phyloP scores from a whole-genome alignment of 106 monocot genomes.

The Apostasia shenzhenica region DNA sequence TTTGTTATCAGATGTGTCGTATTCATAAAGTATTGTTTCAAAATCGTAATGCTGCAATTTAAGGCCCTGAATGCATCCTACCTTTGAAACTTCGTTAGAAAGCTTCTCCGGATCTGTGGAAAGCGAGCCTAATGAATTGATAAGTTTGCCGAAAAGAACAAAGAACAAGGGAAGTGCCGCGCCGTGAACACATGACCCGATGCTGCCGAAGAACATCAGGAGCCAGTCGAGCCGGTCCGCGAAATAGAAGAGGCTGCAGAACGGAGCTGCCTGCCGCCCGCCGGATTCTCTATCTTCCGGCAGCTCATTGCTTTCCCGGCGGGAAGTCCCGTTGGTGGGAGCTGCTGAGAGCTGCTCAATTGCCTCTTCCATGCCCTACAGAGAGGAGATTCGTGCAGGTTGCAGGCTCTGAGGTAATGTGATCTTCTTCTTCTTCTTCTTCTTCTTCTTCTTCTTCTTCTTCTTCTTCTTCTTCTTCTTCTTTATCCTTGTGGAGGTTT shows the following conservation, averaged over 20 bases:
- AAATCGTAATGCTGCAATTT: no score
- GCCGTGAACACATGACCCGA: constrained; percentile 31
- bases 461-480: neutral
- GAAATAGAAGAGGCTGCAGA: constrained; percentile 10
- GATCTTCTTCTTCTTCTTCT: neutral
- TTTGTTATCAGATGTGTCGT: no score
- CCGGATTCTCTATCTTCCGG: neutral
- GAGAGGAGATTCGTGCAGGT: neutral
- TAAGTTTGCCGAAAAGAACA: constrained; percentile 31
- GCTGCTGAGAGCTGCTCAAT: constrained; percentile 10
- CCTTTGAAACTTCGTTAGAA: constrained; percentile 22
- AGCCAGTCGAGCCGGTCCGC: constrained; percentile 22
- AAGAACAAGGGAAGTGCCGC: constrained; percentile 35
- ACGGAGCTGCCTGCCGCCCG: neutral
- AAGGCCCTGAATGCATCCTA: neutral
- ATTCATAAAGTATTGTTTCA: no score
- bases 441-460: neutral
- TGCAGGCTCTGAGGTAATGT: neutral
- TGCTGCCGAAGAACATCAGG: constrained; percentile 24
- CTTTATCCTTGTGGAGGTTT: constrained; percentile 5
- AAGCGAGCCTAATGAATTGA: constrained; percentile 21
- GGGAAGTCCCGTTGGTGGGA: neutral
- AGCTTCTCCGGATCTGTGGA: constrained; percentile 10
- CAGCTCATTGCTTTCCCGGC: neutral
- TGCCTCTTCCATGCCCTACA: neutral